A percentile compares a stretch with the other conserved stretches of the same genome.
Conservation (phyloP, 140 eudicot species). For the Senecio squalidus region DNA sequence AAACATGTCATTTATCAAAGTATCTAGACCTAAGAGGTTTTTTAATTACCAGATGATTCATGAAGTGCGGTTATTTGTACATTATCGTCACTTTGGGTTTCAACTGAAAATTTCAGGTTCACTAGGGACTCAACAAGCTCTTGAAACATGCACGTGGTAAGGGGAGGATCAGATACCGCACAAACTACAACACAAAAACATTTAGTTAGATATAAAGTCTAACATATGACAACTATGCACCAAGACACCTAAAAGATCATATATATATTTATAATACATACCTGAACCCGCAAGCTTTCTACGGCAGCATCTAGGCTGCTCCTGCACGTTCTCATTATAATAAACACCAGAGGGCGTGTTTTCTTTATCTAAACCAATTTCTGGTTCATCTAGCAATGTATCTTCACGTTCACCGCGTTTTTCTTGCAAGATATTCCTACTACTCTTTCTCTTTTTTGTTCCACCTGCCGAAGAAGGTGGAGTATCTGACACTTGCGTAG, state of each 20-base stretch:
- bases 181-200: conserved; percentile 16
- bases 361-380: conserved; percentile 14
- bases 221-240: not conserved
- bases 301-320: conserved; percentile 68
- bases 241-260: not conserved
- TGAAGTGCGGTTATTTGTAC: conserved; percentile 53
- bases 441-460: conserved; percentile 39
- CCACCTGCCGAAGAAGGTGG: conserved; percentile 18
- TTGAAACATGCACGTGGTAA: conserved; percentile 66
- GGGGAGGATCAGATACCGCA: conserved; percentile 30
- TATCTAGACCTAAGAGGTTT: too few species aligned
- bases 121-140: conserved; percentile 64
- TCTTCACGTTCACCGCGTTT: conserved; percentile 24
- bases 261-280: conserved; percentile 11
- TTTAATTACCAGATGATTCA: conserved; percentile 83
- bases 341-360: conserved; percentile 21
- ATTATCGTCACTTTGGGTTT: conserved; percentile 38
- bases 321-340: conserved; percentile 26
- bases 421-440: conserved; percentile 10
- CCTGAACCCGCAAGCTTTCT: conserved; percentile 46
- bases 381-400: conserved; percentile 1
- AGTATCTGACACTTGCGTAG: conserved; percentile 27
- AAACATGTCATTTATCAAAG: not conserved
- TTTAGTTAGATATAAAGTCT: conserved; percentile 1
- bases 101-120: conserved; percentile 54